These are phyloP conservation scores for Fusarium falciforme DNA, from an alignment of 2,329 filamentous ascomycete genomes.

Conservation along the genomic window DNA sequence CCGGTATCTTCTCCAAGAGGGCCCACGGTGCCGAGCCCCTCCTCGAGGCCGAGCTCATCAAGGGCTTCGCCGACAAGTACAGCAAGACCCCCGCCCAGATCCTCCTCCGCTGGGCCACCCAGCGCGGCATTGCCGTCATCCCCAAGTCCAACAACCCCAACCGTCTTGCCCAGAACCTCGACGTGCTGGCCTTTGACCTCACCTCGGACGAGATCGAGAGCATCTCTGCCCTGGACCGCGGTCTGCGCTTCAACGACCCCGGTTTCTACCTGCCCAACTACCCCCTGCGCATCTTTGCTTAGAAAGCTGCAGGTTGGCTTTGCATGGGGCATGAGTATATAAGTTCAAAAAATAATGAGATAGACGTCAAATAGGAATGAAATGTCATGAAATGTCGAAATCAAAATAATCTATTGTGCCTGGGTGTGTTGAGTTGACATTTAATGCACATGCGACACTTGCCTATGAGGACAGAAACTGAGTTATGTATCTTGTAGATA, in stretches of 20 bases:
- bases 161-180: slow-evolving; percentile 65
- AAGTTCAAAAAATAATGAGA: neutral
- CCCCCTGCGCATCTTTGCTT: slow-evolving; percentile 64
- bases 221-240: slow-evolving; percentile 65
- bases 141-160: slow-evolving; percentile 69
- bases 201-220: slow-evolving; percentile 64
- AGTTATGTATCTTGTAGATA: neutral
- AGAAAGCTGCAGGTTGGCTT: slow-evolving; percentile 2
- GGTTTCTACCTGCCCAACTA: slow-evolving; percentile 51
- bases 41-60: slow-evolving; percentile 55
- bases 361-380: slow-evolving; percentile 8
- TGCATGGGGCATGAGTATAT: neutral
- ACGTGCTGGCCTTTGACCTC: slow-evolving; percentile 67
- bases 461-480: neutral
- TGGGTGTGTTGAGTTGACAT: neutral
- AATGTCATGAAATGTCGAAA: neutral
- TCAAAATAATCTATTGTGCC: neutral
- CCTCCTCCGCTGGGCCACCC: slow-evolving; percentile 74
- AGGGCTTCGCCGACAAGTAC: slow-evolving; percentile 63
- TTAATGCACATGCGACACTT: no score
- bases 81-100: slow-evolving; percentile 73
- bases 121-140: slow-evolving; percentile 71
- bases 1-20: slow-evolving; percentile 42
- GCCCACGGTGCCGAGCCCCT: slow-evolving; percentile 44
- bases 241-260: slow-evolving; percentile 69